These are phyloP conservation scores for Penicillium riverlandense DNA, from an alignment of 495 filamentous ascomycete species.

Conservation along the genomic window DNA sequence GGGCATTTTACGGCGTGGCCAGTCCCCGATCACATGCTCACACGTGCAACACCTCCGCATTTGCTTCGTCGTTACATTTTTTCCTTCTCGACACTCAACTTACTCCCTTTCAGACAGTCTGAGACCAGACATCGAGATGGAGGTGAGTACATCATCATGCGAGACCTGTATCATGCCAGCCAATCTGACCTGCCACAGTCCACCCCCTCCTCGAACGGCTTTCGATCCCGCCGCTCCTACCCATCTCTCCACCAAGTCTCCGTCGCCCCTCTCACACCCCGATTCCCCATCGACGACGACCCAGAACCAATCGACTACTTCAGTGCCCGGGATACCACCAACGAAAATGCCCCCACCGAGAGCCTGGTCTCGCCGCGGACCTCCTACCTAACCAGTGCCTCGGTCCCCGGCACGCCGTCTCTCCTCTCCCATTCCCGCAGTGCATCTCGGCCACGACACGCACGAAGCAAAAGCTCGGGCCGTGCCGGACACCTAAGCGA, in stretches of 20 bases:
- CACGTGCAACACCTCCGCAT: conserved; percentile 23
- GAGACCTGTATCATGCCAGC: conserved; percentile 2
- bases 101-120: not conserved
- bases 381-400: conserved; percentile 38
- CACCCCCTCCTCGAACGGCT: conserved; percentile 20
- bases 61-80: conserved; percentile 2
- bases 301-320: conserved; percentile 26
- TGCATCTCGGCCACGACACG: conserved; percentile 33
- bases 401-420: conserved; percentile 37
- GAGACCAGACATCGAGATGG: conserved; percentile 7
- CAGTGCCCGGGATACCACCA: conserved; percentile 15
- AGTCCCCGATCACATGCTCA: conserved; percentile 16
- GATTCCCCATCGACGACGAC: conserved; percentile 51
- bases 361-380: no score
- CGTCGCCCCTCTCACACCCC: conserved; percentile 59
- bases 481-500: conserved; percentile 24
- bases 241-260: conserved; percentile 43
- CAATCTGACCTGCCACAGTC: conserved; percentile 3
- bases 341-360: conserved; percentile 7
- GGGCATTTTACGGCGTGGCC: no score
- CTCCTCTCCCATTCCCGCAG: conserved; percentile 45
- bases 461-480: conserved; percentile 33
- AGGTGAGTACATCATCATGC: conserved; percentile 10
- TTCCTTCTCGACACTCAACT: not conserved
- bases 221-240: conserved; percentile 39